Evolutionary conservation across 2,329 filamentous ascomycete species (phyloP).

Genomic region (Trichoderma cornu-damae): DNA sequence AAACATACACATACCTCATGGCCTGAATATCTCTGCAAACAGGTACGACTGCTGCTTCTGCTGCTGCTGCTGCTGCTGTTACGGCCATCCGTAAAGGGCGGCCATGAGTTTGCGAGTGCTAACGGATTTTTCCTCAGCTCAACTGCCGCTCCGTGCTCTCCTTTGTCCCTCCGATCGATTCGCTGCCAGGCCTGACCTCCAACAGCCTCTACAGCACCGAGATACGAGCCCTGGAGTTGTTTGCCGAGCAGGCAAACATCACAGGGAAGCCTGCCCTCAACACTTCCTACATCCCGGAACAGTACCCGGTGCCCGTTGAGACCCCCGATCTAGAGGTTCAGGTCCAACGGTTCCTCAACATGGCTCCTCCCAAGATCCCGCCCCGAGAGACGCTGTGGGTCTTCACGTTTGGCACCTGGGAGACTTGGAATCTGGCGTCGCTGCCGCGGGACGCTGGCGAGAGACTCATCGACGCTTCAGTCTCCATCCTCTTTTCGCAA

Average conservation of each 20-base stretch:
- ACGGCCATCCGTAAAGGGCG: too few species aligned
- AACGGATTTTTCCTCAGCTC: constrained; percentile 32
- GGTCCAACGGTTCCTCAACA: constrained; percentile 42
- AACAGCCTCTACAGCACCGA: constrained; percentile 49
- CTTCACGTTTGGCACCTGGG: constrained; percentile 51
- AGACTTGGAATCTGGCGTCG: constrained; percentile 48
- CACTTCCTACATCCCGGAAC: constrained; percentile 39
- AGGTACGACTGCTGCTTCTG: constrained; percentile 34
- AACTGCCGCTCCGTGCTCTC: constrained; percentile 43
- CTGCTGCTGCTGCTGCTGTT: too few species aligned
- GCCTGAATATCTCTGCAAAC: constrained; percentile 45
- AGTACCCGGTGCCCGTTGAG: constrained; percentile 39
- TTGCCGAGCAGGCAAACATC: constrained; percentile 31
- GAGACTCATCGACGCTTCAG: constrained; percentile 34
- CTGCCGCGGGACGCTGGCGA: constrained; percentile 39
- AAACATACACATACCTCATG: constrained; percentile 33
- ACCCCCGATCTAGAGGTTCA: constrained; percentile 42
- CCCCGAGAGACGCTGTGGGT: constrained; percentile 49
- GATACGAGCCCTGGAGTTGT: constrained; percentile 35
- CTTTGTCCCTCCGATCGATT: constrained; percentile 39
- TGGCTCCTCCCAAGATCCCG: constrained; percentile 29
- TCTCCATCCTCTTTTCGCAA: constrained; percentile 40
- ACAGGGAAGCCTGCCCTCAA: constrained; percentile 36
- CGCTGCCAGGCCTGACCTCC: constrained; percentile 47
- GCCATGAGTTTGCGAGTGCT: background rate